Percentiles rank a stretch among this genome's conserved stretches.
Conservation (phyloP, 371 early-diverging fungal genomes). For the Mucor piriformis region DNA sequence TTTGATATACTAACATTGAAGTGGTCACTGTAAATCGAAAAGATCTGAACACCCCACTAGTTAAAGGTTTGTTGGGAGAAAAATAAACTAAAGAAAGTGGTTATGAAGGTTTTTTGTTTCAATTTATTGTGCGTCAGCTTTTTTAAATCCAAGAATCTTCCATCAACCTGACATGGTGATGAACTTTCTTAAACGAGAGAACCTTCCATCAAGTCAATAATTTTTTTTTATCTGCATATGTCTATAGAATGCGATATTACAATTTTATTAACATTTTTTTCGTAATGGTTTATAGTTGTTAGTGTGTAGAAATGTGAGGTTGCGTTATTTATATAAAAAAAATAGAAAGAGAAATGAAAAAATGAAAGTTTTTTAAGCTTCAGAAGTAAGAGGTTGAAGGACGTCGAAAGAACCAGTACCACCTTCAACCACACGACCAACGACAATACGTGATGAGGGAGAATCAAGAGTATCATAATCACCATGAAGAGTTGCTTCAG, state of each 20-base stretch:
- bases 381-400: conserved; percentile 56
- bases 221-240: background rate
- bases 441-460: conserved; percentile 91
- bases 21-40: too few species aligned
- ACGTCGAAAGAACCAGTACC: conserved; percentile 98
- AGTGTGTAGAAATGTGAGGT: background rate
- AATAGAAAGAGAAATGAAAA: conserved; percentile 1
- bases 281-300: background rate
- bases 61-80: too few species aligned
- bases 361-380: conserved; percentile 17
- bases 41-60: too few species aligned
- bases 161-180: too few species aligned
- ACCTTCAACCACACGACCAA: conserved; percentile 91
- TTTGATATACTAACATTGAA: too few species aligned
- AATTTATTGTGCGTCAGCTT: too few species aligned
- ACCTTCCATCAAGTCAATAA: too few species aligned
- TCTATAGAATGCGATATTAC: conserved; percentile 1
- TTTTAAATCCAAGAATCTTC: too few species aligned
- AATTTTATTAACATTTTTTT: conserved; percentile 1
- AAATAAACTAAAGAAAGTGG: too few species aligned
- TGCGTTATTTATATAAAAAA: conserved; percentile 3
- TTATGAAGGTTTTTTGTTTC: too few species aligned
- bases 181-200: too few species aligned
- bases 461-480: conserved; percentile 88
- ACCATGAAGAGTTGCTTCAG: conserved; percentile 84